Evolutionary conservation across 2,329 filamentous ascomycete genomes (phyloP), one percentile per base, ranked within the genome.

Genomic region (Penicillium griseofulvum): DNA sequence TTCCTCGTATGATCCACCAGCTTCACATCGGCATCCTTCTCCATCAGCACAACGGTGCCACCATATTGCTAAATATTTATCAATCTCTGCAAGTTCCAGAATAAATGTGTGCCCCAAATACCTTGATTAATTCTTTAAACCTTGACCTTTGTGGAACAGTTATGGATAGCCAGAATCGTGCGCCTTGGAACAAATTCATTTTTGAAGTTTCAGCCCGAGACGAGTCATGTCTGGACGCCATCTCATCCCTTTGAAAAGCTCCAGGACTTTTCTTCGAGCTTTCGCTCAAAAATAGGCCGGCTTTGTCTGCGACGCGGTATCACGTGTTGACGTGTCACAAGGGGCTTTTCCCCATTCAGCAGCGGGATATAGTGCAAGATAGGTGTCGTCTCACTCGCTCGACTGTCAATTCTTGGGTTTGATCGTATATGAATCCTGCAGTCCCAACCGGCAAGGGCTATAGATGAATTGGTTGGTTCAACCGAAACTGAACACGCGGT

Each of bases 131-230:
- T n/a, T 79, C 69, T 41, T 80, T 71, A 60, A 81, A 78, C 49
- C 71, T 71, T 24, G 60, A 66, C 51, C 84, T 80, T 38, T 73
- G 68, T 10, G 84, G 84, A 24, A 84, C 71, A 52, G 78, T 78
- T 54, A 78, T 77, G 22, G 81, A 77, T 37, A 87, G 67, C 79
- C 83, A 87, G 71, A 87, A 86, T 43, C 75, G 81, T 54, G 76
- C 75, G 42, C 80, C 79, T 14, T 74, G 64, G 59, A 87, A 87
- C 10, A 87, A 67, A 33, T 19, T 45, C 29, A 19, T 43, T 12
- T 29, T n/a, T 4, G 29, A 4, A 12, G 9, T 14, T 12, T 24
- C 37, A 17, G 19, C 16, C 5, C 4, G 43, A 19, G 17, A 16
- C 7, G 28, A 22, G 10, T 29, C 5, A 14, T 26, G n/a, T 39